Evolutionary conservation across 306 rosid genomes (phyloP).

Genomic region (Luffa aegyptiaca): DNA sequence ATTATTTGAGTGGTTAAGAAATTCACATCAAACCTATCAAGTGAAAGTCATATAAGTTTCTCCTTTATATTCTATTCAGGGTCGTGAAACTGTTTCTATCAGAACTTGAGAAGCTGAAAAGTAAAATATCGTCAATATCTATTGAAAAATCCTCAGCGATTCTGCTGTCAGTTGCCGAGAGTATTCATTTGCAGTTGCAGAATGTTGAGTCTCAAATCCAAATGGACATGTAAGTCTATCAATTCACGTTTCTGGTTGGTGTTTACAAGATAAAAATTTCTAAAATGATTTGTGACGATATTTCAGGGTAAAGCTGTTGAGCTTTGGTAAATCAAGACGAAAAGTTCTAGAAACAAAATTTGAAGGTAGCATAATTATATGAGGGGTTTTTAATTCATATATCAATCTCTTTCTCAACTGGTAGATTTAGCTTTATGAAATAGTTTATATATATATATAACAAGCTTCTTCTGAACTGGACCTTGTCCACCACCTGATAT

Average conservation of each 20-base stretch:
- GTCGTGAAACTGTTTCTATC: constrained; percentile 54
- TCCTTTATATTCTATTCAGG: constrained; percentile 27
- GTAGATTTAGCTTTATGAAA: not conserved
- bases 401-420: not conserved
- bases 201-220: constrained; percentile 65
- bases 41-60: not conserved
- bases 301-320: constrained; percentile 65
- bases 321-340: constrained; percentile 55
- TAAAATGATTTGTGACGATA: constrained; percentile 13
- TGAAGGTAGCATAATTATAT: constrained; percentile 43
- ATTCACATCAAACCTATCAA: not conserved
- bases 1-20: not conserved
- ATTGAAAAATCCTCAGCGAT: constrained; percentile 62
- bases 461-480: not conserved
- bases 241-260: constrained; percentile 11
- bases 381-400: constrained; percentile 7
- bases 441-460: not conserved
- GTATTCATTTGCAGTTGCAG: constrained; percentile 61
- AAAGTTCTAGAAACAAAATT: constrained; percentile 55
- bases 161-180: constrained; percentile 55
- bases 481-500: not conserved
- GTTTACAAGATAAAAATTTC: constrained; percentile 7
- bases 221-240: constrained; percentile 55
- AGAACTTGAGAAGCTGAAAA: constrained; percentile 58
- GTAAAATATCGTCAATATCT: constrained; percentile 51